Base-by-base conservation (phyloP, 495 filamentous ascomycete genomes). In the Staphylotrichum tortipilum region DNA sequence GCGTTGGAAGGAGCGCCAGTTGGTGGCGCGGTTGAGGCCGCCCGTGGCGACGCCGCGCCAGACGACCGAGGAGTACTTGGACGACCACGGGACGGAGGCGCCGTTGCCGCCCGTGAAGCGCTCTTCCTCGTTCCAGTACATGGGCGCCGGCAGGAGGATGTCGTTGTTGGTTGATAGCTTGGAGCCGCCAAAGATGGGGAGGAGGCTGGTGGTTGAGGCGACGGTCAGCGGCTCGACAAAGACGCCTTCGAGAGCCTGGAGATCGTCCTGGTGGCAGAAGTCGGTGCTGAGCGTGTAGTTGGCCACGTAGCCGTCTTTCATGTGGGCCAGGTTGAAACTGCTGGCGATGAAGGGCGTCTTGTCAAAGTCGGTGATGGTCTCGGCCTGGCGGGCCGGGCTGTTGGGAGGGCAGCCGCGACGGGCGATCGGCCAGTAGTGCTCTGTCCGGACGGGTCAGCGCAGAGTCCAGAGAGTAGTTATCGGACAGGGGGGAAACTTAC, bases 91-190 rank as follows among this genome's bases (percentile, higher is more conserved):
- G 14, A 69, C 66, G 35, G 50, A 51, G 14, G 46, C 49, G 28
- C 78, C 75, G 31, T 68, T 58, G 46, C 85, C 76, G 41, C 80
- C 80, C 3, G 72, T 74, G 67, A 88, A 90, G n/a, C 83, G 78
- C 45, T 75, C 67, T 41, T 89, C 82, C 7, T 81, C 68, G 42
- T 77, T 76, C 70, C 81, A 83, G 63, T 89, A 88, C 80, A 85
- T 85, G 45, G 85, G 79, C 0, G 82, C 79, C 0, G 86, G 86
- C 46, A 92, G 79, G 19, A 90, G 73, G 53, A 91, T 85, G 50
- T 91, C 86, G 62, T 87, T 89, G 67, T 89, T 90, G 44, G 83
- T 77, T 33, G 78, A 75, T 39, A 89, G 71, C 62, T 92, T 91
- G 59, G 77, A 84, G 43, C 84, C 85, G 42, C 84, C 78, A 56